These are phyloP conservation scores for Trapa incisa DNA, from an alignment of 345 rosid species.

Conservation along the genomic window DNA sequence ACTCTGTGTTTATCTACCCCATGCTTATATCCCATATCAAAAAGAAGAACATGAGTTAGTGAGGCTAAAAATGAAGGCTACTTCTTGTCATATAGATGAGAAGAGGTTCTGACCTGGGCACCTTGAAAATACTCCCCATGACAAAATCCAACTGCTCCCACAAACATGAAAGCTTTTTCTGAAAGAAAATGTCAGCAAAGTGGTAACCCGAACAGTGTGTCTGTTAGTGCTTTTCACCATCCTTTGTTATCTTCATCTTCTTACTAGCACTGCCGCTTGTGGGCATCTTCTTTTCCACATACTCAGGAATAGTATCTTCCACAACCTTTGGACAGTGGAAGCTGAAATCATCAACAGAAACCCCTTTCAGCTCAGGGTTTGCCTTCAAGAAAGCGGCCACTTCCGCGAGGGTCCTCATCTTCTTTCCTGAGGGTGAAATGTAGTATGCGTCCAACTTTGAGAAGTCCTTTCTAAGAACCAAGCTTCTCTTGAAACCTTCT, in stretches of 20 bases:
- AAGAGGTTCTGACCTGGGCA: neutral
- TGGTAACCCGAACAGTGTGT: neutral
- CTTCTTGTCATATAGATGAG: neutral
- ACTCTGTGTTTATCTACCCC: neutral
- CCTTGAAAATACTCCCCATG: neutral
- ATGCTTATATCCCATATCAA: neutral
- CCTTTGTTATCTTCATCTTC: constrained; percentile 9
- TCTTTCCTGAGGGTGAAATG: constrained; percentile 62
- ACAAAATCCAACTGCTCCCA: neutral
- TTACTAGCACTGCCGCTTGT: constrained; percentile 15
- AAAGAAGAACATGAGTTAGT: neutral
- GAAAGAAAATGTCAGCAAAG: neutral
- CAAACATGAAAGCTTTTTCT: neutral
- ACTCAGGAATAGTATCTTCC: constrained; percentile 67
- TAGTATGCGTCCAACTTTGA: constrained; percentile 86
- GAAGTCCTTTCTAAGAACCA: constrained; percentile 57
- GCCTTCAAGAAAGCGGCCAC: constrained; percentile 42
- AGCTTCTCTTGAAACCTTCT: constrained; percentile 60
- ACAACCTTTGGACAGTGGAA: constrained; percentile 63
- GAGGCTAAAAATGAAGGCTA: neutral
- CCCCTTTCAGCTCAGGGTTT: constrained; percentile 38
- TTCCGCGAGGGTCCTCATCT: constrained; percentile 52
- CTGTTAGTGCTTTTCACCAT: constrained; percentile 4
- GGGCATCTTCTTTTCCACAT: constrained; percentile 19
- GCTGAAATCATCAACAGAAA: constrained; percentile 32